Evolutionary conservation across 139 green algal genomes (phyloP).

Genomic region (Ettlia oleoabundans): DNA sequence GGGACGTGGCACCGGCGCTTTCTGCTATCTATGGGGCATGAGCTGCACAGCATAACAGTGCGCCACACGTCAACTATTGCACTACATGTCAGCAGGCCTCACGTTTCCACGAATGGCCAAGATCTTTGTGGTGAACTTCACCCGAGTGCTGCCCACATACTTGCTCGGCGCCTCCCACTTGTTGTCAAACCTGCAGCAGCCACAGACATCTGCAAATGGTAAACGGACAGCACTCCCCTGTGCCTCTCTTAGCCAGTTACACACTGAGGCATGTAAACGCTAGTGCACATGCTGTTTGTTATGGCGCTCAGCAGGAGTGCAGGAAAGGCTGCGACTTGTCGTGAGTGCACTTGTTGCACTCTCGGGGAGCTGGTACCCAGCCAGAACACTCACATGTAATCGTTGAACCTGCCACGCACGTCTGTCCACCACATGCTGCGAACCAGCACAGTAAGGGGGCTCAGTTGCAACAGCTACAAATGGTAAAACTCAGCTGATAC

Average conservation of each 20-base stretch:
- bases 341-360: too few relatives aligned
- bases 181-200: conserved; percentile 14
- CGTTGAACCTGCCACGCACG: conserved; percentile 10
- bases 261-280: too few relatives aligned
- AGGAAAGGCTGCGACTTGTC: too few relatives aligned
- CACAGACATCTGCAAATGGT: too few relatives aligned
- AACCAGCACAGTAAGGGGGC: too few relatives aligned
- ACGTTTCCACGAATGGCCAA: conserved; percentile 1
- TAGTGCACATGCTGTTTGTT: too few relatives aligned
- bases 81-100: not conserved
- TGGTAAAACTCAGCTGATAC: too few relatives aligned
- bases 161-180: not conserved
- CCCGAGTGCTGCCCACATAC: not conserved
- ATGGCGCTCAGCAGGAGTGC: too few relatives aligned
- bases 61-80: not conserved
- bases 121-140: conserved; percentile 1
- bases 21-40: not conserved
- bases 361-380: not conserved
- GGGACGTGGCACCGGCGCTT: not conserved
- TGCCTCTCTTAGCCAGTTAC: too few relatives aligned
- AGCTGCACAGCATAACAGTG: not conserved
- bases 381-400: not conserved
- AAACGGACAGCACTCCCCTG: too few relatives aligned
- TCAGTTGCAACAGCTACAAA: too few relatives aligned
- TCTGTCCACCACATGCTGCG: not conserved